Evolutionary conservation across 2,329 filamentous ascomycete species (phyloP).

Genomic region (Pseudogymnoascus sp.): DNA sequence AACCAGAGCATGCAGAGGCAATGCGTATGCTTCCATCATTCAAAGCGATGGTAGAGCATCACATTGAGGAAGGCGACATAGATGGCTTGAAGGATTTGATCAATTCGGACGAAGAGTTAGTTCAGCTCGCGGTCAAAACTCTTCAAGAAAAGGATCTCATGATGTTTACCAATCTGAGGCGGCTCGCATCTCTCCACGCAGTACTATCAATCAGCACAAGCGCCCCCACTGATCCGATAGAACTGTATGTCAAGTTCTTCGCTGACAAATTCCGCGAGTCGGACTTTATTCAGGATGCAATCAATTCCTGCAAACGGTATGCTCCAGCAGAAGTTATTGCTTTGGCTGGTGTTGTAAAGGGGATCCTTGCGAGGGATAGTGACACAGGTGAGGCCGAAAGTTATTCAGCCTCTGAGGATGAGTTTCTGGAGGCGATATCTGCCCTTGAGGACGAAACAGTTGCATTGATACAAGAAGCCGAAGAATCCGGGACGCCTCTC

Average conservation of each 20-base stretch:
- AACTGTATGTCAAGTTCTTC: conserved; percentile 56
- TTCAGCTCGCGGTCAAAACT: neutral
- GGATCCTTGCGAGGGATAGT: conserved; percentile 20
- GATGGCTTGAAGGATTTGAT: conserved; percentile 17
- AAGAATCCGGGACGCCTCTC: conserved; percentile 44
- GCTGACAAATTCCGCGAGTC: conserved; percentile 46
- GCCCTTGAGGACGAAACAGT: conserved; percentile 41
- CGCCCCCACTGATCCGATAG: conserved; percentile 26
- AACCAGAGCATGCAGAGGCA: conserved; percentile 59
- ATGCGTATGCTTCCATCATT: conserved; percentile 66
- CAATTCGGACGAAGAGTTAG: neutral
- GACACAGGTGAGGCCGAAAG: conserved; percentile 21
- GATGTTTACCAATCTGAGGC: neutral
- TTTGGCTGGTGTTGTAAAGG: conserved; percentile 39
- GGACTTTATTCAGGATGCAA: conserved; percentile 41
- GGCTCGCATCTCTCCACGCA: neutral
- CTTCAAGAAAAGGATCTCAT: neutral
- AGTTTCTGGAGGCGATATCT: conserved; percentile 19
- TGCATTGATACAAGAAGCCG: conserved; percentile 39
- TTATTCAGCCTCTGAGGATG: conserved; percentile 25
- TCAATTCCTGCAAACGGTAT: conserved; percentile 51
- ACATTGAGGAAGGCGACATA: conserved; percentile 38
- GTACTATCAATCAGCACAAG: neutral
- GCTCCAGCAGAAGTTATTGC: conserved; percentile 42
- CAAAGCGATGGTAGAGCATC: conserved; percentile 44